phyloP scores from a whole-genome alignment of 2,329 filamentous ascomycete genomes.

The Nectriaceae sp. region DNA sequence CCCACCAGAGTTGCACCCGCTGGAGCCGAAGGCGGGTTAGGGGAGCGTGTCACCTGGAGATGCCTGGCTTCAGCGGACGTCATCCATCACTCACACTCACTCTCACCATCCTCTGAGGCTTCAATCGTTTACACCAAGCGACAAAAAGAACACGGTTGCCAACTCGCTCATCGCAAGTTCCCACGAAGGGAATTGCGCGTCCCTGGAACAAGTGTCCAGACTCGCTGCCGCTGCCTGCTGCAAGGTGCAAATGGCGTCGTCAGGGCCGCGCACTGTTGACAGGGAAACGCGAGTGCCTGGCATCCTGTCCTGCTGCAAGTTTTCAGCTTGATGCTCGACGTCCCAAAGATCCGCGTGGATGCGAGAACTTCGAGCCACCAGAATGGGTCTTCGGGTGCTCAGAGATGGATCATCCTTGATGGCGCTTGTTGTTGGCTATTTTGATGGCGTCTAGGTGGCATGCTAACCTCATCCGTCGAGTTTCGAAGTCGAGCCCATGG shows the following conservation, averaged over 20 bases:
- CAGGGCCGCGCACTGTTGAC: background rate
- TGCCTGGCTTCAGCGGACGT: background rate
- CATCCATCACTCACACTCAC: background rate
- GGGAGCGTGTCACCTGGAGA: background rate
- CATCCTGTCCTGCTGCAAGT: too few species aligned
- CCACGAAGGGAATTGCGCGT: background rate
- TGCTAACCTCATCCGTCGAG: background rate
- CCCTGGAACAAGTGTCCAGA: background rate
- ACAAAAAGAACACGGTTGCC: slow-evolving; percentile 11
- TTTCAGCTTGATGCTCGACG: background rate
- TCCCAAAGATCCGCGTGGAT: background rate
- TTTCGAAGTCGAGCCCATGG: background rate
- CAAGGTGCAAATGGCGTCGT: background rate
- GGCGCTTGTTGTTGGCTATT: background rate
- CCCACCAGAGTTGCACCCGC: background rate
- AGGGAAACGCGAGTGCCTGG: background rate
- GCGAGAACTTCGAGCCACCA: background rate
- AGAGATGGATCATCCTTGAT: background rate
- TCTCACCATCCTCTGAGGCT: background rate
- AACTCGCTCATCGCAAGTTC: background rate
- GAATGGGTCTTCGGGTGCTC: background rate
- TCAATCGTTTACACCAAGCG: background rate
- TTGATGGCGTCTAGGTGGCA: background rate
- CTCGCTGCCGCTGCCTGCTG: background rate
- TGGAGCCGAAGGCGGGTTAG: background rate